Conservation (phyloP, 2,329 filamentous ascomycete genomes). For the Raffaelea albimanens region DNA sequence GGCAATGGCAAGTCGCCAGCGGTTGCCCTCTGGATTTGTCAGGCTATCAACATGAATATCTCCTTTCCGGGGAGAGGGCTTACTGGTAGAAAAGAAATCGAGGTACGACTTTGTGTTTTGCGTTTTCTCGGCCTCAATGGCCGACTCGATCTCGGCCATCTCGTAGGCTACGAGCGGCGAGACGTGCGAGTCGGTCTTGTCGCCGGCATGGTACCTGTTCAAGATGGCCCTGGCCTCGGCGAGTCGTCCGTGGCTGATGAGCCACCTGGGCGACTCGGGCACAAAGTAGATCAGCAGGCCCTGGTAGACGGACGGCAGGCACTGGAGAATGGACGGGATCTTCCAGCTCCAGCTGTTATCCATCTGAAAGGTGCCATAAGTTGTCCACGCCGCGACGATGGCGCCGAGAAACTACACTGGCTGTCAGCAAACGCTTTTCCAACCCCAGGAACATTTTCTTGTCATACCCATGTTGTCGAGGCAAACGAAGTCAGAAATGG, state of each 20-base stretch:
- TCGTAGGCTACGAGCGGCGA: too few species aligned
- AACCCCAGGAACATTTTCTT: too few species aligned
- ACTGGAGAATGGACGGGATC: slow-evolving; percentile 55
- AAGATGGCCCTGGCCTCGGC: slow-evolving; percentile 51
- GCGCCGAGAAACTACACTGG: too few species aligned
- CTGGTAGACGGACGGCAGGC: slow-evolving; percentile 51
- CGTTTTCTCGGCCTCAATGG: slow-evolving; percentile 47
- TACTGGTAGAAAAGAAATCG: slow-evolving; percentile 49
- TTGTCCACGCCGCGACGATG: too few species aligned
- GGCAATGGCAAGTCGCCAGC: slow-evolving; percentile 52
- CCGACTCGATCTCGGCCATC: slow-evolving; percentile 56
- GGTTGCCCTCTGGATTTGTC: too few species aligned
- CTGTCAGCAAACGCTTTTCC: too few species aligned
- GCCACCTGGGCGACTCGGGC: slow-evolving; percentile 59
- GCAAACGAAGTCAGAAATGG: too few species aligned
- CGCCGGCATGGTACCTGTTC: slow-evolving; percentile 50
- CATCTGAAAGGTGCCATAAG: slow-evolving; percentile 51
- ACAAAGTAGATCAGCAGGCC: slow-evolving; percentile 56
- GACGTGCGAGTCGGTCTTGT: slow-evolving; percentile 48
- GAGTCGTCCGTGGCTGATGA: slow-evolving; percentile 50
- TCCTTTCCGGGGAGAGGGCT: too few species aligned
- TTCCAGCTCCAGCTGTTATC: slow-evolving; percentile 57
- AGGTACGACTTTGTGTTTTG: slow-evolving; percentile 41
- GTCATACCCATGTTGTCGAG: too few species aligned
- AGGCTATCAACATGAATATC: too few species aligned